These are phyloP conservation scores for Thermothelomyces thermophilus DNA, from an alignment of 2,329 filamentous ascomycete species.

Conservation along the genomic window DNA sequence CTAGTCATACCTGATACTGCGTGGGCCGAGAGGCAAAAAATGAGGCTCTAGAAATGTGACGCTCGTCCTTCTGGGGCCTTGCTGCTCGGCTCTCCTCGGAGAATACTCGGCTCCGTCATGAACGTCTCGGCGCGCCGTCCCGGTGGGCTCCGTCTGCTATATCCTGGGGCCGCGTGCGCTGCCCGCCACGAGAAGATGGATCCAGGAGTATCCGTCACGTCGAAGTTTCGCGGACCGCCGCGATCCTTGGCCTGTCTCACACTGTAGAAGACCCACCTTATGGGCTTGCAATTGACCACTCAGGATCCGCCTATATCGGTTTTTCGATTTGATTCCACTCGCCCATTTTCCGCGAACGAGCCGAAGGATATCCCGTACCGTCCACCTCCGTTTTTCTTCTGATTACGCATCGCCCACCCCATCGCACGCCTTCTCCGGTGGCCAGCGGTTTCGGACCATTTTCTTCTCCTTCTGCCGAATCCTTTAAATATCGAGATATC, in stretches of 20 bases:
- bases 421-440: slow-evolving; percentile 4
- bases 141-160: not conserved
- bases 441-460: slow-evolving; percentile 12
- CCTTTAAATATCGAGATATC: slow-evolving; percentile 3
- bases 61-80: no score
- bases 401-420: slow-evolving; percentile 12
- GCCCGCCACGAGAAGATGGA: not conserved
- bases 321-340: slow-evolving; percentile 22
- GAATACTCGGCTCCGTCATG: slow-evolving; percentile 11
- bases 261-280: not conserved
- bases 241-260: slow-evolving; percentile 6
- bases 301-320: slow-evolving; percentile 13
- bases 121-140: not conserved
- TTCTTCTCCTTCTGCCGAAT: slow-evolving; percentile 2
- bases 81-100: slow-evolving; percentile 13
- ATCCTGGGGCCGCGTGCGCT: not conserved
- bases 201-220: no score
- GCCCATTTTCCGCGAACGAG: slow-evolving; percentile 14
- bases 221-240: not conserved
- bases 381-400: slow-evolving; percentile 4
- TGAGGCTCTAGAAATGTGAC: slow-evolving; percentile 1
- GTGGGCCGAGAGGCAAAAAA: not conserved
- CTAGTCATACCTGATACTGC: no score
- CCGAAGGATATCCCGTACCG: slow-evolving; percentile 11
- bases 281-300: slow-evolving; percentile 12